Percentiles rank a stretch among this genome's conserved stretches.
These are phyloP conservation scores for Hansenula lynferdii DNA, from an alignment of 1,139 yeast species.

Conservation along the genomic window DNA sequence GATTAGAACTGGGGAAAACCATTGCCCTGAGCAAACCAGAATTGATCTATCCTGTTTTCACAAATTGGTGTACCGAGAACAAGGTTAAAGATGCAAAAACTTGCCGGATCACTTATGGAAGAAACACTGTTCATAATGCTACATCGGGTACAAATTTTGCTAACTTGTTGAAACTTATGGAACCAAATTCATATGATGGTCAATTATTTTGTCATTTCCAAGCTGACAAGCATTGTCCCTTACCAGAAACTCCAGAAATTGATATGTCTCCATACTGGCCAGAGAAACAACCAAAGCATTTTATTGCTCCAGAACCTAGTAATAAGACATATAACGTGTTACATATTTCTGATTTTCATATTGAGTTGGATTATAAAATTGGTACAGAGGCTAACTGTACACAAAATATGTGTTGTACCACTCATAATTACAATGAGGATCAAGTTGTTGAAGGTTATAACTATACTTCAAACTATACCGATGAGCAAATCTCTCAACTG, in stretches of 20 bases:
- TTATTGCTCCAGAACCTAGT: conserved; percentile 30
- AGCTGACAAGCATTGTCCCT: conserved; percentile 33
- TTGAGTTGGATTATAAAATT: conserved; percentile 50
- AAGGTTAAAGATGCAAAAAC: conserved; percentile 17
- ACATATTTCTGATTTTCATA: conserved; percentile 62
- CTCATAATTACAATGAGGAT: conserved; percentile 28
- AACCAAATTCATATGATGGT: conserved; percentile 45
- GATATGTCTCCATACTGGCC: conserved; percentile 41
- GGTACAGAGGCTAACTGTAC: conserved; percentile 66
- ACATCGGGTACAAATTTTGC: conserved; percentile 41
- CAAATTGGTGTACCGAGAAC: conserved; percentile 36
- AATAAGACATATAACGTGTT: conserved; percentile 52
- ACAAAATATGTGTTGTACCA: conserved; percentile 44
- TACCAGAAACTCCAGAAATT: conserved; percentile 39
- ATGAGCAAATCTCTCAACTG: conserved; percentile 24
- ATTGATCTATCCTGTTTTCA: conserved; percentile 36
- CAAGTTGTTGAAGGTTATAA: conserved; percentile 20
- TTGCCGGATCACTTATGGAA: conserved; percentile 28
- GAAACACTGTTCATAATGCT: conserved; percentile 30
- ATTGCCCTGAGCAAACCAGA: conserved; percentile 36
- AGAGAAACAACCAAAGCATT: conserved; percentile 28
- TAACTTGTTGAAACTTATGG: conserved; percentile 41
- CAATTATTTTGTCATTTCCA: conserved; percentile 49
- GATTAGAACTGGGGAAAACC: conserved; percentile 39
- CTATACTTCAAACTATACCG: background rate